Percentiles rank a stretch among this genome's conserved stretches.
Conservation (phyloP, 1,284 basidiomycete species). For the Peniophora sp. region DNA sequence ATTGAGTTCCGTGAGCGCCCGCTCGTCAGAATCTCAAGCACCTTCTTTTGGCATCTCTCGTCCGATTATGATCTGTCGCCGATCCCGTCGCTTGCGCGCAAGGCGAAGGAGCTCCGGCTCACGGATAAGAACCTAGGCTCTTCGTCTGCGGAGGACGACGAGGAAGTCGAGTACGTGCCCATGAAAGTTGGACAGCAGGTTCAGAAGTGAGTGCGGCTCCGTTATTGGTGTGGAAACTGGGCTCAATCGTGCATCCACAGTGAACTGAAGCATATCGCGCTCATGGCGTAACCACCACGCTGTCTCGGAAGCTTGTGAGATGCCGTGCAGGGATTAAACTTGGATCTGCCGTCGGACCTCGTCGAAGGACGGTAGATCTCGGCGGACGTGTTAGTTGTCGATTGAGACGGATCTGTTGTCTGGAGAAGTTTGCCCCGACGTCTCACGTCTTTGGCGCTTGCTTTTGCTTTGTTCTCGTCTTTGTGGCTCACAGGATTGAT, state of each 20-base stretch:
- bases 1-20: constrained; percentile 63
- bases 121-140: constrained; percentile 28
- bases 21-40: constrained; percentile 85
- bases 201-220: constrained; percentile 51
- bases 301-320: not conserved
- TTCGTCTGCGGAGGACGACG: constrained; percentile 27
- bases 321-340: too few relatives aligned
- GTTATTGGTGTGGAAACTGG: not conserved
- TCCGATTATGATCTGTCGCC: constrained; percentile 73
- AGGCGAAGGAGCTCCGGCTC: constrained; percentile 32
- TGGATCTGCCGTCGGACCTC: too few relatives aligned
- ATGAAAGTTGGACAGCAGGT: constrained; percentile 88
- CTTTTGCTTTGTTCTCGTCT: too few relatives aligned
- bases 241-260: constrained; percentile 28
- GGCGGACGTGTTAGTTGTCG: too few relatives aligned
- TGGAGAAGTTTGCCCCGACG: too few relatives aligned
- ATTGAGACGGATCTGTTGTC: too few relatives aligned
- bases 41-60: constrained; percentile 91
- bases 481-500: too few relatives aligned
- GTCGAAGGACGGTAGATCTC: too few relatives aligned
- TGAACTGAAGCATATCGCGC: constrained; percentile 75
- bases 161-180: constrained; percentile 48
- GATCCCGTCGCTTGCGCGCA: constrained; percentile 45
- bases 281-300: constrained; percentile 38
- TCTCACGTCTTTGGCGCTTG: too few relatives aligned